A percentile compares a stretch with the other conserved stretches of the same genome.
Evolutionary conservation across 177 flowering plant genomes (phyloP).

Genomic region (Vitis hybrid): DNA sequence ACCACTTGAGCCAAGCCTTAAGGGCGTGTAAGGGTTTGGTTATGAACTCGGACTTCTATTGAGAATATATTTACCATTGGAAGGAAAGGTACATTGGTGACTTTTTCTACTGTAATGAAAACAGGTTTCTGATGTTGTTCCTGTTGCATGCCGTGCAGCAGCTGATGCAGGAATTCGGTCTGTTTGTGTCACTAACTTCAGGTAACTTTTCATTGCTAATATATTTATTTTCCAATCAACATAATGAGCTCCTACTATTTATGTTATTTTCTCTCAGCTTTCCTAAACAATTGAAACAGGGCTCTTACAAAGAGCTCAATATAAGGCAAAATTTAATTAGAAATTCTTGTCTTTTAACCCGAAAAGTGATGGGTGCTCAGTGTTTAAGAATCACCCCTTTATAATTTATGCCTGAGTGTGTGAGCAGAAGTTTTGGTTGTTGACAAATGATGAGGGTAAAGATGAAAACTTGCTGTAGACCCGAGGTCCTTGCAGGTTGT

Average conservation of each 20-base stretch:
- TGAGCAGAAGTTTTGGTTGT: too few relatives aligned
- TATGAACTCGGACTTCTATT: not conserved
- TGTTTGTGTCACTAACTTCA: conserved; percentile 97
- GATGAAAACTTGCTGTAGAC: too few relatives aligned
- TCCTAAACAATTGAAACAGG: not conserved
- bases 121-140: conserved; percentile 97
- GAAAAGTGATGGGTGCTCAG: too few relatives aligned
- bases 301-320: not conserved
- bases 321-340: not conserved
- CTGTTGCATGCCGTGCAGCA: conserved; percentile 99
- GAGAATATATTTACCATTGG: not conserved
- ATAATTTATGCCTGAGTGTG: too few relatives aligned
- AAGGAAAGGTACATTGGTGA: not conserved
- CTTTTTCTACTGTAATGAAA: conserved; percentile 9
- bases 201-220: conserved; percentile 36
- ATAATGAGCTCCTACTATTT: not conserved
- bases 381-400: too few relatives aligned
- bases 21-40: too few relatives aligned
- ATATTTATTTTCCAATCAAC: not conserved
- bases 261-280: not conserved
- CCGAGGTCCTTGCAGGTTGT: too few relatives aligned
- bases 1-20: too few relatives aligned
- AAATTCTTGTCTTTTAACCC: not conserved
- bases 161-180: conserved; percentile 98
- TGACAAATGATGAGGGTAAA: too few relatives aligned